These are phyloP conservation scores for Cyberlindnera xylosilytica DNA, from an alignment of 805 yeast species.

Conservation along the genomic window DNA sequence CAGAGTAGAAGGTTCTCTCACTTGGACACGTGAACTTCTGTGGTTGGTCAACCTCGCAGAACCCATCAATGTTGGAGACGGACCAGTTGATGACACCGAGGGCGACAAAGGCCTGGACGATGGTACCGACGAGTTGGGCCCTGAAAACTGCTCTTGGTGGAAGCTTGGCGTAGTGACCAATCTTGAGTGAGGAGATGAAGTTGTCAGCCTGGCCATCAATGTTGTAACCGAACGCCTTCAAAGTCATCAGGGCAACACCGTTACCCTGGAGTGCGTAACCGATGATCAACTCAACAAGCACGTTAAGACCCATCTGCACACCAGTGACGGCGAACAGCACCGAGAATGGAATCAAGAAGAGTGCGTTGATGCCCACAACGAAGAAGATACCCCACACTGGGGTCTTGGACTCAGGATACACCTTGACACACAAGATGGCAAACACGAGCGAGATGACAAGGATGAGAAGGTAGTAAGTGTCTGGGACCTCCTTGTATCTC, in stretches of 20 bases:
- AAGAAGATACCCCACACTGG: conserved; percentile 62
- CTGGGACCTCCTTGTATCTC: conserved; percentile 59
- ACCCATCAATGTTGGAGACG: conserved; percentile 31
- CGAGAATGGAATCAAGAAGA: conserved; percentile 50
- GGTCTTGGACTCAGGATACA: conserved; percentile 44
- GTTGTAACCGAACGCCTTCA: conserved; percentile 54
- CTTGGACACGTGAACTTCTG: conserved; percentile 41
- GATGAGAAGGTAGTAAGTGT: conserved; percentile 39
- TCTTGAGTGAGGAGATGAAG: conserved; percentile 45
- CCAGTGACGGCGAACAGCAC: conserved; percentile 48
- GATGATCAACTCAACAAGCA: conserved; percentile 52
- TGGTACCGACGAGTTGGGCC: conserved; percentile 36
- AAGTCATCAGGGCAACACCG: conserved; percentile 49
- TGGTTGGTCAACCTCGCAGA: conserved; percentile 34
- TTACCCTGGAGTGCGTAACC: conserved; percentile 52
- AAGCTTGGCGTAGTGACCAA: conserved; percentile 50
- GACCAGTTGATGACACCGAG: conserved; percentile 37
- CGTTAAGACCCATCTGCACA: conserved; percentile 44
- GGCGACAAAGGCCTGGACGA: conserved; percentile 28
- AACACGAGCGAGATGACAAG: conserved; percentile 41
- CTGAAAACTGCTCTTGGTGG: conserved; percentile 59
- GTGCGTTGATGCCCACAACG: conserved; percentile 45
- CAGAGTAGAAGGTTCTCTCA: conserved; percentile 38
- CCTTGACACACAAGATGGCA: conserved; percentile 42
- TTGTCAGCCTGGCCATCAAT: conserved; percentile 63